Evolutionary conservation across 1,284 basidiomycete species (phyloP).

Genomic region (Melampsora americana): DNA sequence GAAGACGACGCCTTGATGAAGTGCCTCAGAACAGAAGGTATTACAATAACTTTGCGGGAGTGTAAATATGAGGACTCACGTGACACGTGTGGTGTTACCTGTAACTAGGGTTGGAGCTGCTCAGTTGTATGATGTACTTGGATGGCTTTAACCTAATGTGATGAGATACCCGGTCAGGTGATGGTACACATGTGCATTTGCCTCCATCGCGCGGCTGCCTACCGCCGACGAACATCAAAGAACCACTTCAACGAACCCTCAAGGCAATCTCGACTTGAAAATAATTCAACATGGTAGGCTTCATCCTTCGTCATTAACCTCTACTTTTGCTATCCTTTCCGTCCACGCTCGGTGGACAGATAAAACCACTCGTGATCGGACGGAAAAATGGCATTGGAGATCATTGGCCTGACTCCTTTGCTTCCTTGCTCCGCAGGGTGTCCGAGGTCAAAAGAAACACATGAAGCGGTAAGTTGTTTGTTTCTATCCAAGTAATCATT

Average conservation of each 20-base stretch:
- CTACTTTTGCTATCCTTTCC: no score
- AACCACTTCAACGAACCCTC: neutral
- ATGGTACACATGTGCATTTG: neutral
- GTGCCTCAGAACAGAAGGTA: no score
- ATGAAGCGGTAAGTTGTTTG: conserved; percentile 70
- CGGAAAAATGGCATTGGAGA: conserved; percentile 41
- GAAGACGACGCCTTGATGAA: no score
- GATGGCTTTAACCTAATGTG: conserved; percentile 1
- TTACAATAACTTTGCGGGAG: no score
- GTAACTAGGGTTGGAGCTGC: no score
- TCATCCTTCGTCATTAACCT: neutral
- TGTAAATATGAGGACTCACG: no score
- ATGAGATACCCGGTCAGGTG: neutral
- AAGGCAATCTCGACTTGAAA: neutral
- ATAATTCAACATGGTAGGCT: conserved; percentile 11
- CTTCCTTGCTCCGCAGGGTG: conserved; percentile 45
- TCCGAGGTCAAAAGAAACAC: conserved; percentile 95
- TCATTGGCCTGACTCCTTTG: conserved; percentile 46
- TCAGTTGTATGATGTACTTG: neutral
- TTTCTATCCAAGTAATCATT: neutral
- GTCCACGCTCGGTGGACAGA: no score
- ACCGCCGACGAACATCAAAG: no score
- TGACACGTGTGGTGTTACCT: no score
- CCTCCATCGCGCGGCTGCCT: no score
- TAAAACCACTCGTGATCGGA: neutral